phyloP scores from a whole-genome alignment of 768 basidiomycete genomes.

The Sutorius australiensis region DNA sequence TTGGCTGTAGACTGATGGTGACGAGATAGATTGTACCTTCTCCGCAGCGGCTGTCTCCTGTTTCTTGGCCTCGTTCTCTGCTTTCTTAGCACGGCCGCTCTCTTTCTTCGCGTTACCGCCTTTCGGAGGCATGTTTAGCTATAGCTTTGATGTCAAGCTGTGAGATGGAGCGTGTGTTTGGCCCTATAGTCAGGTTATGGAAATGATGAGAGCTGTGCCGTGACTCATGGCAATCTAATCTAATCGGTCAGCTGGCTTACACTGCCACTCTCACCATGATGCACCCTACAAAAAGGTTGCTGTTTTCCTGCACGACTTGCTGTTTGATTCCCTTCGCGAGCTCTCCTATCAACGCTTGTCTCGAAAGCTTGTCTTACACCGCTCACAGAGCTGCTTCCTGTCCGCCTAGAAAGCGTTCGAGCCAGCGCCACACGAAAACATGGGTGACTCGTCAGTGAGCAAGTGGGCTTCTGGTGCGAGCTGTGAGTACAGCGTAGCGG shows the following conservation, averaged over 20 bases:
- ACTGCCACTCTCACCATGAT: slow-evolving; percentile 25
- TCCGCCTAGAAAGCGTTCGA: not conserved
- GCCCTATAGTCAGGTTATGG: not conserved
- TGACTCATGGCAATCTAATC: slow-evolving; percentile 19
- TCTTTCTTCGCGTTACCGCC: slow-evolving; percentile 92
- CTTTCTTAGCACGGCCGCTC: slow-evolving; percentile 83
- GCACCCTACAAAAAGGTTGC: slow-evolving; percentile 6
- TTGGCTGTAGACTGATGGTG: not conserved
- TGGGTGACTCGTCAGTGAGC: slow-evolving; percentile 28
- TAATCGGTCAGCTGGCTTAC: slow-evolving; percentile 13
- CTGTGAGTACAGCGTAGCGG: slow-evolving; percentile 25
- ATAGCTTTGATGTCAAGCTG: slow-evolving; percentile 3
- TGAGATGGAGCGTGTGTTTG: not conserved
- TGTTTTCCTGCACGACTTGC: not conserved
- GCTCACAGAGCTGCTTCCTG: not conserved
- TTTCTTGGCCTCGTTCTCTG: slow-evolving; percentile 86
- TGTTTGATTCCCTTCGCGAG: not conserved
- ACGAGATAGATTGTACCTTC: slow-evolving; percentile 41
- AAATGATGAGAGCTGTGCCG: slow-evolving; percentile 9
- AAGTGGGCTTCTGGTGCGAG: slow-evolving; percentile 37
- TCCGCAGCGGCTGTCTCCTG: slow-evolving; percentile 55
- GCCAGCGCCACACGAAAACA: slow-evolving; percentile 8
- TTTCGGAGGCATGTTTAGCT: slow-evolving; percentile 70
- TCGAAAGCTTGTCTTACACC: not conserved
- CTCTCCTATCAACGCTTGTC: not conserved